Base-by-base conservation (phyloP, 2,329 filamentous ascomycete species). In the Rutstroemia sydowiana region DNA sequence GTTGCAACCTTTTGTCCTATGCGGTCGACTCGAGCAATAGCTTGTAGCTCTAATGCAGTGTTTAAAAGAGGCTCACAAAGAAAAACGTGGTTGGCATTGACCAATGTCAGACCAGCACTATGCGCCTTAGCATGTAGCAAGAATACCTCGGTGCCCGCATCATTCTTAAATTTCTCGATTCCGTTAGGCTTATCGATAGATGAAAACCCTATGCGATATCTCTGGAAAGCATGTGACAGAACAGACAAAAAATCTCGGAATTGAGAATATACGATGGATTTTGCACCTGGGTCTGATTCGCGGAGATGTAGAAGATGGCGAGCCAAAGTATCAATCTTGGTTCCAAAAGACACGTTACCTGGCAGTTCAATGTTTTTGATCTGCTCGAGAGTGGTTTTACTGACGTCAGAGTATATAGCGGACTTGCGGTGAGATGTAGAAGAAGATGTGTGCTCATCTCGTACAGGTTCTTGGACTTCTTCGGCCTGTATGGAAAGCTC, bases 201-300 rank as follows among this genome's bases (percentile, higher is more conserved):
- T 8, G 82, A 79, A 61, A 77, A 84, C 1, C 84, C 83, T 56
- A 98, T 92, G 45, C 81, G 78, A 68, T 88, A 88, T 3, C 77
- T 75, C 2, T 68, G 64, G 46, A 97, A 84, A 0, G 90, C 92
- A 9, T 74, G 75, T 8, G 75, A 76, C 0, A 97, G 74, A 6
- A 95, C 82, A 1, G 77, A 72, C 1, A 97, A 74, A 60, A 96
- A 97, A 49, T 88, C 85, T 51, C 79, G 79, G 67, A 89, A 93
- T 69, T 97, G 92, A 1, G 88, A 95, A 68, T 95, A 98, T n/a
- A 97, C 78, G 65, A 98, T 87, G 0, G 88, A 87, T 66, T 97
- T 97, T 9, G 89, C 82, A 0, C 89, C 89, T 0, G 89, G 88
- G 59, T 96, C 90, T 44, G 87, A 81, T 59, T 86, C 75, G 2